Percentiles rank a stretch among this genome's conserved stretches.
Evolutionary conservation across 805 yeast species (phyloP).

Genomic region (Nakazawaea holstii): DNA sequence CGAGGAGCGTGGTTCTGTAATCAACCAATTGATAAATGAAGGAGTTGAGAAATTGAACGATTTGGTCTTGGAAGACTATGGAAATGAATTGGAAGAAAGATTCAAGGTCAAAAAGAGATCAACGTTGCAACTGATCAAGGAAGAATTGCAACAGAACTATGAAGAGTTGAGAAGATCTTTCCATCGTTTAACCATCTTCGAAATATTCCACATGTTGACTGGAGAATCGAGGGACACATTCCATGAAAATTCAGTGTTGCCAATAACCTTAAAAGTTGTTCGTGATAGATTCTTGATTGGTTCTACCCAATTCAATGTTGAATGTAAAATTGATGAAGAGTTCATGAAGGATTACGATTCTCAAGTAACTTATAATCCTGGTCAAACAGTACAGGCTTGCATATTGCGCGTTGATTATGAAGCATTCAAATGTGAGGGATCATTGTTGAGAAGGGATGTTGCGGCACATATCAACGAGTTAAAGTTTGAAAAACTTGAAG

Average conservation of each 20-base stretch:
- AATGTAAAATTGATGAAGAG: constrained; percentile 40
- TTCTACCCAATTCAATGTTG: constrained; percentile 55
- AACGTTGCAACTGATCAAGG: constrained; percentile 77
- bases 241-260: constrained; percentile 63
- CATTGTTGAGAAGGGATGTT: constrained; percentile 64
- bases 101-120: constrained; percentile 72
- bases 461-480: constrained; percentile 41
- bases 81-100: constrained; percentile 74
- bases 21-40: constrained; percentile 64
- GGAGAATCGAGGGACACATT: constrained; percentile 76
- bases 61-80: constrained; percentile 84
- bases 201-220: constrained; percentile 83
- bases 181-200: constrained; percentile 58
- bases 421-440: constrained; percentile 68
- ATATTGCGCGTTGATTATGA: constrained; percentile 66
- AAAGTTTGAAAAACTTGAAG: constrained; percentile 45
- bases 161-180: constrained; percentile 78
- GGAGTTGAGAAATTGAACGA: constrained; percentile 77
- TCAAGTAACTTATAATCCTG: constrained; percentile 42
- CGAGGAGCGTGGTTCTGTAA: constrained; percentile 79
- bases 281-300: constrained; percentile 34
- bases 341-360: constrained; percentile 31
- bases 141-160: constrained; percentile 81
- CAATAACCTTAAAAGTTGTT: constrained; percentile 68
- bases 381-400: constrained; percentile 86